Base-by-base conservation (phyloP, 2,329 filamentous ascomycete genomes). In the Ophiocordyceps camponoti-saundersi region DNA sequence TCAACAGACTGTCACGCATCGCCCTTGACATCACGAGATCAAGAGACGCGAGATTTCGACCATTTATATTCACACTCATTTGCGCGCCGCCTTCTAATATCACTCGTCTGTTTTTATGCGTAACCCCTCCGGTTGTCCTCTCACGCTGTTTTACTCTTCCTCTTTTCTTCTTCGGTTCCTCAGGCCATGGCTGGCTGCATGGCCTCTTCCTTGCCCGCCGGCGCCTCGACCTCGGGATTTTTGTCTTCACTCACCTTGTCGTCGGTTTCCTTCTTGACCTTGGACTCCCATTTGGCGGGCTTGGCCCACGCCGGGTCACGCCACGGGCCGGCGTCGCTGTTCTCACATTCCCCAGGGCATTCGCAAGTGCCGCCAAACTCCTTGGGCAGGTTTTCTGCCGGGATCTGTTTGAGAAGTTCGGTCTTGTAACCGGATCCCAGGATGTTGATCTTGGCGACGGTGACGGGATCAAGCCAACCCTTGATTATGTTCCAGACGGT, bases 381-480 rank as follows among this genome's bases (percentile, higher is more conserved):
- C 65, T 80, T 81, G 51, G 92, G 92, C 51, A 98, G 72, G 69
- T 94, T 95, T 74, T 95, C 89, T 46, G 79, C 73, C 2, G 88
- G 83, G 3, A 98, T 77, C 69, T 98, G 92, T 48, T 70, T 73
- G 50, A 95, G 71, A 48, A 98, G 72, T 64, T 95, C 85, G 59
- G 76, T 79, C 72, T 93, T 76, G 71, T 95, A 96, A 50, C 77
- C 71, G 53, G 71, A 68, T 53, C 89, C 87, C 39, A 96, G 74
- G 48, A 98, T 81, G 67, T 94, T 80, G 61, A 98, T 98, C 79
- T 98, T 98, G 61, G 82, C 74, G 50, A 94, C 89, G 44, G 92
- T 98, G 59, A 98, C 88, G 46, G 92, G 92, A 68, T 98, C 92
- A 58, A 98, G 76, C 79, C 92, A 96, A 54, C 80, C 80, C 75